phyloP scores from a whole-genome alignment of 441 rosid genomes.

The Euphorbia celastroides region DNA sequence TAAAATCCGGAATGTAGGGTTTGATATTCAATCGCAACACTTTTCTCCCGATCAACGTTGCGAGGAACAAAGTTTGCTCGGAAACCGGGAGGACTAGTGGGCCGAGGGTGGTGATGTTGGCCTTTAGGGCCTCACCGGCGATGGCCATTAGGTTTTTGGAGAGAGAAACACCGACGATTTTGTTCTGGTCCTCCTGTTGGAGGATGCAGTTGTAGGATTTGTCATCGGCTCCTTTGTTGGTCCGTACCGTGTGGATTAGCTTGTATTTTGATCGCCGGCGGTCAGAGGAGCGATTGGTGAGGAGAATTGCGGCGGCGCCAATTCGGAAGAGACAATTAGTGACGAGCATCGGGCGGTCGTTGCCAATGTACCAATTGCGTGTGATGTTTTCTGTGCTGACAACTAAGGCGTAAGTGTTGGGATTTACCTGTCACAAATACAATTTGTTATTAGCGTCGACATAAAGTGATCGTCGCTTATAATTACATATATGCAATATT shows the following conservation, averaged over 20 bases:
- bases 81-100: constrained; percentile 78
- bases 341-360: constrained; percentile 80
- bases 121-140: constrained; percentile 82
- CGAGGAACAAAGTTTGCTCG: constrained; percentile 65
- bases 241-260: constrained; percentile 69
- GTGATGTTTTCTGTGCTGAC: constrained; percentile 90
- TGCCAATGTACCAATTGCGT: constrained; percentile 78
- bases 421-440: constrained; percentile 48
- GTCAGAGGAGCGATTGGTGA: constrained; percentile 63
- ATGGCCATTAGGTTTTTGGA: constrained; percentile 75
- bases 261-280: constrained; percentile 67
- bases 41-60: constrained; percentile 51
- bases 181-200: constrained; percentile 67
- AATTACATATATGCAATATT: too few species aligned
- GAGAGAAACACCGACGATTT: constrained; percentile 60
- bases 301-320: constrained; percentile 86
- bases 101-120: constrained; percentile 77
- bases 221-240: constrained; percentile 83
- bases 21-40: constrained; percentile 49
- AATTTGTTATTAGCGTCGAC: too few species aligned
- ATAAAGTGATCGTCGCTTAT: too few species aligned
- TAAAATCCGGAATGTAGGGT: constrained; percentile 86
- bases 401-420: constrained; percentile 65
- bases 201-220: constrained; percentile 59
- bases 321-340: constrained; percentile 84